Evolutionary conservation across 148 eudicot genomes (phyloP).

Genomic region (Fallopia convolvulus): DNA sequence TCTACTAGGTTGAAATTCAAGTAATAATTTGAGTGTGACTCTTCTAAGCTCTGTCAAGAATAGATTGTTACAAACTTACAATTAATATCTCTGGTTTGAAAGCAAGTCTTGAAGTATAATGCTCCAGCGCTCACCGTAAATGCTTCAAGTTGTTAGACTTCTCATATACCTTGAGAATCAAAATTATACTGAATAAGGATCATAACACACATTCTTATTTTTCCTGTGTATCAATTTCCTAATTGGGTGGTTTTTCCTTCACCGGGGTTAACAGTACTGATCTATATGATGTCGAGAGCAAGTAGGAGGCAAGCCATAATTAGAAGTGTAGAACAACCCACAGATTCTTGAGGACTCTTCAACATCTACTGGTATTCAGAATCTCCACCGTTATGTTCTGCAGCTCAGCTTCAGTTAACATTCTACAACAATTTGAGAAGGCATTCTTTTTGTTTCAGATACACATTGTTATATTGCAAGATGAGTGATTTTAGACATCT

Average conservation of each 20-base stretch:
- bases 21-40: not conserved
- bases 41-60: not conserved
- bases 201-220: not conserved
- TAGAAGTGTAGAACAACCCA: not conserved
- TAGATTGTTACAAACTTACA: too few relatives aligned
- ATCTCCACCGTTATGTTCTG: not conserved
- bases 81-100: not conserved
- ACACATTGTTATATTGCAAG: not conserved
- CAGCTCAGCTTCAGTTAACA: not conserved
- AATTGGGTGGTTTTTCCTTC: slow-evolving; percentile 24
- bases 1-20: not conserved
- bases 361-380: not conserved
- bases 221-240: not conserved
- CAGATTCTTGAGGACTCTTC: slow-evolving; percentile 8
- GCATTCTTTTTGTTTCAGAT: not conserved
- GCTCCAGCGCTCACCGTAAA: not conserved
- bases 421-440: not conserved
- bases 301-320: slow-evolving; percentile 18
- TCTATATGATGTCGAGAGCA: slow-evolving; percentile 52
- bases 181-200: not conserved
- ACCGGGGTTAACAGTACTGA: slow-evolving; percentile 33
- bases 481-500: not conserved
- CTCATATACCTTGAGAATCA: not conserved
- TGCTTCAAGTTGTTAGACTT: not conserved
- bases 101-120: not conserved